Evolutionary conservation across 1,139 yeast species (phyloP).

Genomic region (Taphrina sp.): DNA sequence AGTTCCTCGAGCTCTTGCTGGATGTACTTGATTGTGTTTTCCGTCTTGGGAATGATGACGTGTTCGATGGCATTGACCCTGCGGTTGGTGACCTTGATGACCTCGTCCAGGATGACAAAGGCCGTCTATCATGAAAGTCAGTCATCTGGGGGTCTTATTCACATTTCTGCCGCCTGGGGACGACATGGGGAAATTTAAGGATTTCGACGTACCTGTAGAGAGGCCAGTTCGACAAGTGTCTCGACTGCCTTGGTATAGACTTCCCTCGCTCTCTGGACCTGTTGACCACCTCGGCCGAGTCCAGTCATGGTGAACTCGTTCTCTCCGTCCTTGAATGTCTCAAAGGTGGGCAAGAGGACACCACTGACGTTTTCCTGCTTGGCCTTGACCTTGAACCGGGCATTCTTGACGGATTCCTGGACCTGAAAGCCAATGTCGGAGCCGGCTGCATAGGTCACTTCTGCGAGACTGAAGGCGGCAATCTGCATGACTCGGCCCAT

Average conservation of each 20-base stretch:
- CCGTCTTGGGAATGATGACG: constrained; percentile 95
- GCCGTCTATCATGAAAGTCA: constrained; percentile 57
- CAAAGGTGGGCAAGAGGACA: constrained; percentile 89
- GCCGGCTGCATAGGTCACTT: constrained; percentile 95
- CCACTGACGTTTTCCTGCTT: constrained; percentile 96
- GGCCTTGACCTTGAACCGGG: constrained; percentile 86
- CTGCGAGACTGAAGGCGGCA: constrained; percentile 95
- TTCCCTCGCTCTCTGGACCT: constrained; percentile 88
- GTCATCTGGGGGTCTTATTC: constrained; percentile 45
- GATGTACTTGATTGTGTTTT: constrained; percentile 88
- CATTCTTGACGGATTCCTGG: constrained; percentile 82
- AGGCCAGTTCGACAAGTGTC: constrained; percentile 90
- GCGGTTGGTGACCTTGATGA: constrained; percentile 93
- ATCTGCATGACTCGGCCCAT: constrained; percentile 99
- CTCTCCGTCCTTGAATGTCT: constrained; percentile 69
- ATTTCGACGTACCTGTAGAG: constrained; percentile 50
- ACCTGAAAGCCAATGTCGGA: constrained; percentile 92
- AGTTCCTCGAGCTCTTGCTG: constrained; percentile 94
- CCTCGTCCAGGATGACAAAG: constrained; percentile 92
- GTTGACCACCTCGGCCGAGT: constrained; percentile 97
- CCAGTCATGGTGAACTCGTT: constrained; percentile 91
- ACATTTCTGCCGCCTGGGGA: not conserved
- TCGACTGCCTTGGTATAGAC: constrained; percentile 95
- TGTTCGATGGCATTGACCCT: constrained; percentile 99
- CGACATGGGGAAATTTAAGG: not conserved